Conservation (phyloP, 208 protist genomes). For the Novymonas esmeraldas region DNA sequence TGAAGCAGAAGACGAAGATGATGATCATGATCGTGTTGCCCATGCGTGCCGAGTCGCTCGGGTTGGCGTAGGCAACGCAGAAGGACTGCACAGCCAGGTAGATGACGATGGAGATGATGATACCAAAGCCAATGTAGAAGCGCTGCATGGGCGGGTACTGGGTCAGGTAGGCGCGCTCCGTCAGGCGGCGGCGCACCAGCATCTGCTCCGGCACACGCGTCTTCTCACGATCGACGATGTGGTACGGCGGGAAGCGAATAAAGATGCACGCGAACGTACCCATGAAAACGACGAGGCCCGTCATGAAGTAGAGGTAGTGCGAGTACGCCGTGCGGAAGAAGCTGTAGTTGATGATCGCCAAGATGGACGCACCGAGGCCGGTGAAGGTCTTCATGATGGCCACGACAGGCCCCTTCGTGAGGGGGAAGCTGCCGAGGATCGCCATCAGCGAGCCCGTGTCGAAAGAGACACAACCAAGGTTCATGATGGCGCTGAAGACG, state of each 20-base stretch:
- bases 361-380: conserved; percentile 48
- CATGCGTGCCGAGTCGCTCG: conserved; percentile 26
- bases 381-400: conserved; percentile 58
- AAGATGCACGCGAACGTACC: conserved; percentile 32
- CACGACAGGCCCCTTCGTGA: conserved; percentile 48
- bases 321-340: conserved; percentile 46
- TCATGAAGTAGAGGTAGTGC: conserved; percentile 66
- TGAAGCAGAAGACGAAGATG: conserved; percentile 38
- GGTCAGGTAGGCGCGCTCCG: conserved; percentile 60
- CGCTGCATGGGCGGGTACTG: conserved; percentile 49
- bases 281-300: conserved; percentile 26
- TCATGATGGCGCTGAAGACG: conserved; percentile 61
- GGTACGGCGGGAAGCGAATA: conserved; percentile 58
- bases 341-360: conserved; percentile 51
- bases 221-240: conserved; percentile 40
- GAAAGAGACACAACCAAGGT: conserved; percentile 57
- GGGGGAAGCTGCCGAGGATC: conserved; percentile 58
- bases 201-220: conserved; percentile 29
- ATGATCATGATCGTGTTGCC: conserved; percentile 45
- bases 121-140: conserved; percentile 43
- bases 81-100: conserved; percentile 60
- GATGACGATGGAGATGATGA: conserved; percentile 42
- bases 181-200: conserved; percentile 45
- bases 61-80: conserved; percentile 45
- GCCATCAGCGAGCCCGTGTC: conserved; percentile 62